These are phyloP conservation scores for Lunularia cruciata DNA, from an alignment of 225 moss, liverwort and hornwort species.

Conservation along the genomic window DNA sequence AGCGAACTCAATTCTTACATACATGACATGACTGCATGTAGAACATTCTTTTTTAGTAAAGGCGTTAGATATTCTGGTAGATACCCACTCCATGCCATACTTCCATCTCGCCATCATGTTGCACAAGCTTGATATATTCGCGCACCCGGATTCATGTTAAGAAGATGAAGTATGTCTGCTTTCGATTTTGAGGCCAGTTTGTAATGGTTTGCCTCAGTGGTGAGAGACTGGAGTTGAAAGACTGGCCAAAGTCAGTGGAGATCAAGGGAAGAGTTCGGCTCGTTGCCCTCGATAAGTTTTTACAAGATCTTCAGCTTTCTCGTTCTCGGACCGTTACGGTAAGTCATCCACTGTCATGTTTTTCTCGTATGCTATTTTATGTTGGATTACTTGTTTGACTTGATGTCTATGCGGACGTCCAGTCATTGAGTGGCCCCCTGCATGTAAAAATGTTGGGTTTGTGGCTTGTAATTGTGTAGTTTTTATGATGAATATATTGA, in stretches of 20 bases:
- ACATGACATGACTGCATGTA: too few species aligned
- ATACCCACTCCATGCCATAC: neutral
- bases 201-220: conserved; percentile 55
- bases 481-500: too few species aligned
- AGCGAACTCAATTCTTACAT: too few species aligned
- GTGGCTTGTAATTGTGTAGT: too few species aligned
- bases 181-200: conserved; percentile 5
- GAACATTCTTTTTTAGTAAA: too few species aligned
- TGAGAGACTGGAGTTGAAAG: conserved; percentile 69
- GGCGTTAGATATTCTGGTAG: neutral
- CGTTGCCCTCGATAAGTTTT: conserved; percentile 79
- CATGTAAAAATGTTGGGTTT: too few species aligned
- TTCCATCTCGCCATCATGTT: neutral
- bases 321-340: conserved; percentile 92
- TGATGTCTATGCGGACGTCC: too few species aligned
- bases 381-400: too few species aligned
- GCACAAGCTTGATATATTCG: too few species aligned
- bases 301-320: conserved; percentile 93
- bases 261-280: conserved; percentile 94
- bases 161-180: neutral
- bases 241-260: conserved; percentile 88
- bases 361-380: too few species aligned
- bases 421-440: too few species aligned
- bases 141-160: conserved; percentile 25
- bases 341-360: too few species aligned